Evolutionary conservation across 441 rosid species (phyloP), one percentile per base, ranked within the genome.

Genomic region (Brassica hybrid): DNA sequence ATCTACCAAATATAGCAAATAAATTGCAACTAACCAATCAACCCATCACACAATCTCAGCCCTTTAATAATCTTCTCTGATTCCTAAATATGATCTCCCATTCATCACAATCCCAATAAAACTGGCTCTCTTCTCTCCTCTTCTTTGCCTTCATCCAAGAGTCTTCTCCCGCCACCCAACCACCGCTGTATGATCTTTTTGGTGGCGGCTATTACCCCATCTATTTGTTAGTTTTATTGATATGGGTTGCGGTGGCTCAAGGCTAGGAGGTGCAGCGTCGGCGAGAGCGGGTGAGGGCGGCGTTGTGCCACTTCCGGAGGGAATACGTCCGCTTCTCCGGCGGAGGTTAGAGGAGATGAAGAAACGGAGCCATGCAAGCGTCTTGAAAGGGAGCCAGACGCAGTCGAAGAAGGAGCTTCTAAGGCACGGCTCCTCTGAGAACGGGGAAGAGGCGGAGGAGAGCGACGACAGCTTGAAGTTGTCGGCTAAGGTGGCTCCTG

Each of bases 231-330:
- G 21, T 17, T 73, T 50, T 65, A 9, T 61, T 61, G 25, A 68
- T 59, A 91, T 88, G 96, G 96, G 91, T 57, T 80, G 87, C 52
- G 83, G 84, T 3, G 76, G 58, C 43, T 91, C 96, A 7, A 86
- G 75, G 73, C 38, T 76, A 34, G 83, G 78, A 50, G 70, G 70
- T 67, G 64, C 4, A 14, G 72, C 57, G 21, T 5, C 19, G 16
- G 71, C n/a, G 9, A 75, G 74, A 60, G 61, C 62, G 1, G 75
- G 21, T 7, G 66, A 71, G 10, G 63, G 61, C 5, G 76, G 67
- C 2, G 87, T 61, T 60, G 74, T 69, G n/a, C 64, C 68, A 10
- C 36, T 79, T 57, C 83, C 83, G 9, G 70, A 76, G 1, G 85
- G 76, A 14, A 58, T 87, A 13, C 74, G 80, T 19, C 89, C 91